Evolutionary conservation across 2,329 filamentous ascomycete genomes (phyloP).

Genomic region (Pseudomassariella vexata): DNA sequence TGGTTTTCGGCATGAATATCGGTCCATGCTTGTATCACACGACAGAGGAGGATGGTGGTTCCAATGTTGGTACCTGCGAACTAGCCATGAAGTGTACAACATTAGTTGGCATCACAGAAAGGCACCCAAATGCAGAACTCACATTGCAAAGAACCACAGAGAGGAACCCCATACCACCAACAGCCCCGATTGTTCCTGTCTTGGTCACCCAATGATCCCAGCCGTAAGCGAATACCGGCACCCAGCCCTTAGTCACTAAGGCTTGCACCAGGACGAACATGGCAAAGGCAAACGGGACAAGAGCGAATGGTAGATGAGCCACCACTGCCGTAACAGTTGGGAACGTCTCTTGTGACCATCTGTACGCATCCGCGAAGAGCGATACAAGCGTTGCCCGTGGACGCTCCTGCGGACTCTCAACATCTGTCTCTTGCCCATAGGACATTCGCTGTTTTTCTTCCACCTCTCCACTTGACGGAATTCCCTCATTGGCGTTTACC

Average conservation of each 20-base stretch:
- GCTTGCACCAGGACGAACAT: conserved; percentile 74
- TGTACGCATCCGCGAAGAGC: conserved; percentile 34
- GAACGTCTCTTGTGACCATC: conserved; percentile 65
- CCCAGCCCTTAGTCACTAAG: conserved; percentile 69
- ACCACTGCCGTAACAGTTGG: conserved; percentile 63
- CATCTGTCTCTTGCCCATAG: conserved; percentile 9
- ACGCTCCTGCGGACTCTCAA: conserved; percentile 8
- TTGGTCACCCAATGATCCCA: conserved; percentile 69
- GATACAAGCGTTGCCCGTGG: conserved; percentile 47
- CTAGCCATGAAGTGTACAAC: conserved; percentile 34
- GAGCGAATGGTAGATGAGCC: conserved; percentile 58
- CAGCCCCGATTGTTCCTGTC: conserved; percentile 62
- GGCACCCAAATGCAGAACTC: conserved; percentile 28
- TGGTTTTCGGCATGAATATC: conserved; percentile 45
- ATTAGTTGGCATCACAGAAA: no score
- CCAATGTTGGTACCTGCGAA: conserved; percentile 75
- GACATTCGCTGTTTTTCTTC: conserved; percentile 7
- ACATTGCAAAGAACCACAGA: conserved; percentile 69
- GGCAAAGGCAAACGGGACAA: conserved; percentile 65
- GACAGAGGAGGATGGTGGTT: conserved; percentile 66
- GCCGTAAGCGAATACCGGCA: conserved; percentile 65
- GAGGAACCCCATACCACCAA: conserved; percentile 69
- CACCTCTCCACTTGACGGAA: conserved; percentile 10
- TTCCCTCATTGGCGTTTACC: conserved; percentile 4
- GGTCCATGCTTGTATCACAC: conserved; percentile 65